Evolutionary conservation across 176 grass and related monocot species (phyloP).

Genomic region (Paspalum notatum): DNA sequence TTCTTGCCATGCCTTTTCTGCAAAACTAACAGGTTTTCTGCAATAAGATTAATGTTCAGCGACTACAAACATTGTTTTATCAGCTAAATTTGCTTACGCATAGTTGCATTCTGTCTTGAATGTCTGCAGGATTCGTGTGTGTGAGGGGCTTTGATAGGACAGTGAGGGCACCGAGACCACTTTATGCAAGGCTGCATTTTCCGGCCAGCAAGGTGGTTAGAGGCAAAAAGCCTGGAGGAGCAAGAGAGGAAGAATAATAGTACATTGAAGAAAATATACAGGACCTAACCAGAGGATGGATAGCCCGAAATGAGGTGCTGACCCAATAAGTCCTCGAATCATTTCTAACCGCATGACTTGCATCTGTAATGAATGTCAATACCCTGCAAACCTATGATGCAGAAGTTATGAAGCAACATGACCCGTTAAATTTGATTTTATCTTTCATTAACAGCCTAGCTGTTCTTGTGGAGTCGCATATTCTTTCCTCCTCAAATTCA

Average conservation of each 20-base stretch:
- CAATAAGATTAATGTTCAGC: neutral
- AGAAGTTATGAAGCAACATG: slow-evolving; percentile 30
- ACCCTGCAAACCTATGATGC: slow-evolving; percentile 26
- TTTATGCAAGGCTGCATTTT: slow-evolving; percentile 72
- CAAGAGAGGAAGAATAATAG: slow-evolving; percentile 31
- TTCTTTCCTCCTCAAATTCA: slow-evolving; percentile 40
- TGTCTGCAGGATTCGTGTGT: slow-evolving; percentile 59
- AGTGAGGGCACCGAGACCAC: slow-evolving; percentile 62
- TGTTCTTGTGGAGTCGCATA: slow-evolving; percentile 21
- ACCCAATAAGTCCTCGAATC: slow-evolving; percentile 39
- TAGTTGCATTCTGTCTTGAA: neutral
- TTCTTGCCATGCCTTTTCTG: neutral
- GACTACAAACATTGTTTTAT: slow-evolving; percentile 7
- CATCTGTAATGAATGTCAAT: slow-evolving; percentile 28
- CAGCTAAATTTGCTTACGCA: slow-evolving; percentile 8
- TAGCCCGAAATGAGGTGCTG: slow-evolving; percentile 30
- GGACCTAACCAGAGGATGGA: slow-evolving; percentile 37
- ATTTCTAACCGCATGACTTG: slow-evolving; percentile 39
- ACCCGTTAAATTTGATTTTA: slow-evolving; percentile 25
- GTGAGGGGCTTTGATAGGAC: slow-evolving; percentile 70
- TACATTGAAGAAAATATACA: slow-evolving; percentile 32
- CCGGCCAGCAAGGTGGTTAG: slow-evolving; percentile 56
- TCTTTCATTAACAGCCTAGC: slow-evolving; percentile 19
- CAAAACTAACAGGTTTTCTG: neutral
- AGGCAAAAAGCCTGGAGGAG: slow-evolving; percentile 46